These are phyloP conservation scores for Leptomonas seymouri DNA, from an alignment of 208 protist species.

Conservation along the genomic window DNA sequence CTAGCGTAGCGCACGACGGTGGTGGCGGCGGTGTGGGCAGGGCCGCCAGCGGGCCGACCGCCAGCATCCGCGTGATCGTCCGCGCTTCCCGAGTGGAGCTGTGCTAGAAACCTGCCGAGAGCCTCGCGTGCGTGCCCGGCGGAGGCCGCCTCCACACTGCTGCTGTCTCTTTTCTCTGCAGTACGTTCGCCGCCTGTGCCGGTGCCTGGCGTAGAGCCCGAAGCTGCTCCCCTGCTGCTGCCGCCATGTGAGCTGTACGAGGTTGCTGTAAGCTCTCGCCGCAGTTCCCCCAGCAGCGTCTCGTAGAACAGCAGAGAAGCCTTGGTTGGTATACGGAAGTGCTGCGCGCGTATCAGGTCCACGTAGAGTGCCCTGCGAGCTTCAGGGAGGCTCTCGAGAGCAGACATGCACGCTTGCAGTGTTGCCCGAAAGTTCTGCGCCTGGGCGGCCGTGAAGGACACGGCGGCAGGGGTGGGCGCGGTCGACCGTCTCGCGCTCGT, in stretches of 20 bases:
- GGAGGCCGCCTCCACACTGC: slow-evolving; percentile 2
- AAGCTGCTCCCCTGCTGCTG: background rate
- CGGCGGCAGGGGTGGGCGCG: background rate
- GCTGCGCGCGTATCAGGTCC: slow-evolving; percentile 50
- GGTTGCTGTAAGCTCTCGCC: slow-evolving; percentile 26
- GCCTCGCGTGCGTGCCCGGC: slow-evolving; percentile 33
- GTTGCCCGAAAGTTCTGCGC: slow-evolving; percentile 45
- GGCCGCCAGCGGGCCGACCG: slow-evolving; percentile 4
- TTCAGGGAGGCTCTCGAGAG: slow-evolving; percentile 65
- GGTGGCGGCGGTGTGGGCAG: slow-evolving; percentile 18
- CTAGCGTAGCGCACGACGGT: slow-evolving; percentile 36
- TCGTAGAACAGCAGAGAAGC: slow-evolving; percentile 55
- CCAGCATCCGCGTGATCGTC: slow-evolving; percentile 2
- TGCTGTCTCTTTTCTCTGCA: background rate
- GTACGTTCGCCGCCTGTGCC: background rate
- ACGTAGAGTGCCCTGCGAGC: slow-evolving; percentile 52
- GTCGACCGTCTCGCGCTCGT: background rate
- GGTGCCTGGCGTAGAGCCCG: background rate
- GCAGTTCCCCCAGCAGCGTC: slow-evolving; percentile 46
- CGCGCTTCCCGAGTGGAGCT: slow-evolving; percentile 29
- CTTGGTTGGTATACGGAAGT: slow-evolving; percentile 39
- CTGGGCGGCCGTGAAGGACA: slow-evolving; percentile 39
- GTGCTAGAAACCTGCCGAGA: slow-evolving; percentile 54
- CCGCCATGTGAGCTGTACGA: background rate
- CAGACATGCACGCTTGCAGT: slow-evolving; percentile 53